Base-by-base conservation (phyloP, 164 flowering plant genomes). In the Stephania yunnanensis region DNA sequence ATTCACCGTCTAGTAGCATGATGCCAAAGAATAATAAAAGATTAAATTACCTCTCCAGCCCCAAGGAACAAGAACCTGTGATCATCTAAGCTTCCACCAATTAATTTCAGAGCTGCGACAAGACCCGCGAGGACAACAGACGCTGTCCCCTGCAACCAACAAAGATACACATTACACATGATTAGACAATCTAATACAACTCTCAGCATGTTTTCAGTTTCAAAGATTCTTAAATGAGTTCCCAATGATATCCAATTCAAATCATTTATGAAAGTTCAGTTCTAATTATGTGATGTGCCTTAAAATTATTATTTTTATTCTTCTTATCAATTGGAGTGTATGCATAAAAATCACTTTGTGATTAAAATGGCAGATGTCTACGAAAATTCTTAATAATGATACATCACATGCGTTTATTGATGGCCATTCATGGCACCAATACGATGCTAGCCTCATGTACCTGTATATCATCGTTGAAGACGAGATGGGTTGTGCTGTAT, bases 381-480 rank as follows among this genome's bases (percentile, higher is more conserved):
- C 1, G 10, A 53, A 53, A 53, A 53, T 6, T 19, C 61, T 10
- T 13, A 10, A 53, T 10, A 36, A 36, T 36, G 42, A 36, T 36
- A 36, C 42, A 36, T 36, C 42, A 36, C 42, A 36, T 36, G 42
- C 4, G 42, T 36, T 36, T 36, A 36, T 36, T 36, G 42, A 2
- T 4, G 42, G 42, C 42, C 42, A 36, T 36, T 36, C 42, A 36
- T 36, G 42, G 4, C 42, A 36, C 42, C 42, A 36, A 36, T 36
- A 36, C 1, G 0, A 36, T 36, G 42, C 42, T 36, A 36, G 1
- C 42, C n/a, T 19, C 29, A 61, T 29, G 7, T 83, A 92, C 98
- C 94, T 94, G 98, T 78, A 94, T 94, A 76, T 92, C 98, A 84
- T 94, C 98, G 80, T 94, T 94, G 83, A 94, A 94, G 75, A 88